These are phyloP conservation scores for Boechera stricta DNA, from an alignment of 345 rosid genomes.

Conservation along the genomic window DNA sequence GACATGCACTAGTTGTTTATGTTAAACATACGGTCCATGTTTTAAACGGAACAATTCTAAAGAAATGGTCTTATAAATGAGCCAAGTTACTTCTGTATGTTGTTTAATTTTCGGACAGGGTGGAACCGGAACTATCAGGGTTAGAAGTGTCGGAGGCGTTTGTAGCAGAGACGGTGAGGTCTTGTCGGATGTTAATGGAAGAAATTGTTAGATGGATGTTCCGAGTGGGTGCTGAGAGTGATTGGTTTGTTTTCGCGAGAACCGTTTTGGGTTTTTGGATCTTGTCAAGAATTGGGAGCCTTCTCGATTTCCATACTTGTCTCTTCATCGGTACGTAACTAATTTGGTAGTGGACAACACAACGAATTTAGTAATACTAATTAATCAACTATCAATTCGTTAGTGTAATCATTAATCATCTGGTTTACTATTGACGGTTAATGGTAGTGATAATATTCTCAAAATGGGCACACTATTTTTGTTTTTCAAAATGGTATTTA, in stretches of 20 bases:
- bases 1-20: neutral
- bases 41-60: too few relatives aligned
- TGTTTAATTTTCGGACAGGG: constrained; percentile 38
- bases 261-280: constrained; percentile 44
- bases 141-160: constrained; percentile 50
- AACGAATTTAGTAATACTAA: neutral
- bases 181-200: constrained; percentile 40
- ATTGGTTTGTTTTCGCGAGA: constrained; percentile 47
- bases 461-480: neutral
- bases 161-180: constrained; percentile 38
- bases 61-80: neutral
- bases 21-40: neutral
- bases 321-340: constrained; percentile 34
- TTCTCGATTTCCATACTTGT: constrained; percentile 27
- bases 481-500: neutral
- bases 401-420: too few relatives aligned
- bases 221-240: constrained; percentile 44
- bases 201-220: constrained; percentile 52
- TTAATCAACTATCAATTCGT: neutral
- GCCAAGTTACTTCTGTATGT: neutral
- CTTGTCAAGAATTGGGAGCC: constrained; percentile 34
- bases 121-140: constrained; percentile 49
- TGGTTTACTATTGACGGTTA: neutral
- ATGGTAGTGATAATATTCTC: neutral
- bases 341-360: neutral